Conservation (phyloP, 306 rosid genomes). For the Pachyrhizus erosus region DNA sequence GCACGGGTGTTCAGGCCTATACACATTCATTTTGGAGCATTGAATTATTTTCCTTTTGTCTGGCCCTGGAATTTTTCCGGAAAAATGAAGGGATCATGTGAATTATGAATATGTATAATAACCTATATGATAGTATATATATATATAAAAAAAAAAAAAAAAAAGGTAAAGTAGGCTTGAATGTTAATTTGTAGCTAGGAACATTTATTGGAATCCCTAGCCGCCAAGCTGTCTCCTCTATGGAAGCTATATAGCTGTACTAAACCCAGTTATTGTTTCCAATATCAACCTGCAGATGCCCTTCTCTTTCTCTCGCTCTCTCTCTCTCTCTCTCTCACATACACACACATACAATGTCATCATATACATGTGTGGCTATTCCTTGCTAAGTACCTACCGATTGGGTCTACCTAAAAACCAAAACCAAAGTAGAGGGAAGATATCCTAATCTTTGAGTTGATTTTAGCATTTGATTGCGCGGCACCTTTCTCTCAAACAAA, state of each 20-base stretch:
- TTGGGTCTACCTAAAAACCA: conserved; percentile 36
- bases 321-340: not conserved
- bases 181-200: conserved; percentile 5
- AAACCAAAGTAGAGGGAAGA: not conserved
- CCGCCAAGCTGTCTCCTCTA: conserved; percentile 68
- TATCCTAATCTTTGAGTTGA: conserved; percentile 7
- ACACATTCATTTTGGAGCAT: conserved; percentile 38
- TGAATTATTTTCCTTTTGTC: conserved; percentile 63
- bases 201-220: conserved; percentile 41
- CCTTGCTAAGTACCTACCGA: conserved; percentile 40
- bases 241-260: conserved; percentile 63
- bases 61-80: conserved; percentile 52
- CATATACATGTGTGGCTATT: conserved; percentile 43
- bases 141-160: not conserved
- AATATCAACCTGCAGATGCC: conserved; percentile 46
- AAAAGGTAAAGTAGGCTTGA: not conserved
- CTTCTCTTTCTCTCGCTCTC: not conserved
- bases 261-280: conserved; percentile 41
- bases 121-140: too few species aligned
- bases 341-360: not conserved
- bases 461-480: conserved; percentile 39
- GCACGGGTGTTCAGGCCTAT: conserved; percentile 46
- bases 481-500: not conserved
- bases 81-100: conserved; percentile 53
- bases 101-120: conserved; percentile 4